Percentiles rank a stretch among this genome's conserved stretches.
Conservation (phyloP, 768 basidiomycete genomes). For the Cyclocybe cylindracea region DNA sequence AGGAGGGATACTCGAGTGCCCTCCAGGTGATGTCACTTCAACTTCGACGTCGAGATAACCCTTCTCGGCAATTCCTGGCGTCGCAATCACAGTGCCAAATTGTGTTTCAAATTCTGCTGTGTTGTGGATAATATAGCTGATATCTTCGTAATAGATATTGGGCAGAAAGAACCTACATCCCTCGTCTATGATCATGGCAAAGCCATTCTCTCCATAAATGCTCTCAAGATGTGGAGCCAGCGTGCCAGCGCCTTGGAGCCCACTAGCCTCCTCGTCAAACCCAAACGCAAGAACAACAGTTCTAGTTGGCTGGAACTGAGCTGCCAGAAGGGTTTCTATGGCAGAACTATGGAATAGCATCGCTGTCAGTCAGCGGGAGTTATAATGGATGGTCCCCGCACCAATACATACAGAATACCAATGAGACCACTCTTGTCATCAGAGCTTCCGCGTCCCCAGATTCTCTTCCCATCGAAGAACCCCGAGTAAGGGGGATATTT, state of each 20-base stretch:
- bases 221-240: constrained; percentile 50
- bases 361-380: too few relatives aligned
- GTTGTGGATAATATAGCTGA: neutral
- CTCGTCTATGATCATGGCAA: constrained; percentile 86
- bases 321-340: constrained; percentile 62
- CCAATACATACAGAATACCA: constrained; percentile 51
- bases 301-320: constrained; percentile 64
- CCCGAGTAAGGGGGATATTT: constrained; percentile 65
- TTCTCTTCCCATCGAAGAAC: constrained; percentile 52
- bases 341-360: constrained; percentile 31
- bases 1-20: constrained; percentile 87
- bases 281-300: constrained; percentile 66
- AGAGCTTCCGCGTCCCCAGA: constrained; percentile 79
- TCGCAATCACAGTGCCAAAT: constrained; percentile 57
- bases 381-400: too few relatives aligned
- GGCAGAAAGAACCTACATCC: constrained; percentile 52
- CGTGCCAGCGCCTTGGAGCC: constrained; percentile 50
- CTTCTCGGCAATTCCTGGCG: constrained; percentile 72
- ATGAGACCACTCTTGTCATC: constrained; percentile 82
- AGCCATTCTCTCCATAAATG: constrained; percentile 69
- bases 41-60: constrained; percentile 66
- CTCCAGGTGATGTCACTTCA: constrained; percentile 69
- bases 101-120: constrained; percentile 49
- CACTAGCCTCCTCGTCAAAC: constrained; percentile 76
- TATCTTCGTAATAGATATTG: neutral